A percentile compares a stretch with the other conserved stretches of the same genome.
Conservation (phyloP, 805 yeast genomes). For the Clavispora vitiphila region DNA sequence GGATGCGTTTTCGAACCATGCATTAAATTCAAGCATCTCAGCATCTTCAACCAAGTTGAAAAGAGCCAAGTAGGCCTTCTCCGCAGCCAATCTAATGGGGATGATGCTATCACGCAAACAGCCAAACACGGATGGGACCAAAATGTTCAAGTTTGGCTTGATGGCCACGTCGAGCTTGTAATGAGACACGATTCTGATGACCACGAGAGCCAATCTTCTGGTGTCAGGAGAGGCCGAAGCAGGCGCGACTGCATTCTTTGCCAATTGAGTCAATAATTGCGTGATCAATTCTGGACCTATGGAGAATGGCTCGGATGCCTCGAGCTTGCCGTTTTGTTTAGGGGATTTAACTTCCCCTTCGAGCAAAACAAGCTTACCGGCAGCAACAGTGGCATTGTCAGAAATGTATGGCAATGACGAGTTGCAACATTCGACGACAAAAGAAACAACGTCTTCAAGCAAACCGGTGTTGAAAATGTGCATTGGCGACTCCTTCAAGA, state of each 20-base stretch:
- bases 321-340: slow-evolving; percentile 11
- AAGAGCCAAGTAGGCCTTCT: slow-evolving; percentile 73
- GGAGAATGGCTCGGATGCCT: slow-evolving; percentile 25
- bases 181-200: slow-evolving; percentile 69
- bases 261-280: slow-evolving; percentile 46
- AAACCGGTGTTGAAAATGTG: slow-evolving; percentile 54
- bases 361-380: slow-evolving; percentile 71
- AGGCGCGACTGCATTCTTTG: slow-evolving; percentile 48
- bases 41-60: slow-evolving; percentile 70
- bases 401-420: slow-evolving; percentile 48
- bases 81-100: slow-evolving; percentile 92
- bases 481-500: slow-evolving; percentile 70
- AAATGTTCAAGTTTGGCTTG: slow-evolving; percentile 45
- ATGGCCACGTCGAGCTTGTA: slow-evolving; percentile 47
- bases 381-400: slow-evolving; percentile 74
- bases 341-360: slow-evolving; percentile 34
- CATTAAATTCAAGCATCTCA: slow-evolving; percentile 45
- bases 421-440: slow-evolving; percentile 41
- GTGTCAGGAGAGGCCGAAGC: slow-evolving; percentile 64
- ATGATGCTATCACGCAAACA: slow-evolving; percentile 84
- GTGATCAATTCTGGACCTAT: slow-evolving; percentile 38
- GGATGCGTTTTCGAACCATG: slow-evolving; percentile 54
- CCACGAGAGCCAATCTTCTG: slow-evolving; percentile 73
- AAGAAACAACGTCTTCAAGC: slow-evolving; percentile 44
- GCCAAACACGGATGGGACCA: slow-evolving; percentile 72